Base-by-base conservation (phyloP, 495 filamentous ascomycete species). In the Poronia punctata region DNA sequence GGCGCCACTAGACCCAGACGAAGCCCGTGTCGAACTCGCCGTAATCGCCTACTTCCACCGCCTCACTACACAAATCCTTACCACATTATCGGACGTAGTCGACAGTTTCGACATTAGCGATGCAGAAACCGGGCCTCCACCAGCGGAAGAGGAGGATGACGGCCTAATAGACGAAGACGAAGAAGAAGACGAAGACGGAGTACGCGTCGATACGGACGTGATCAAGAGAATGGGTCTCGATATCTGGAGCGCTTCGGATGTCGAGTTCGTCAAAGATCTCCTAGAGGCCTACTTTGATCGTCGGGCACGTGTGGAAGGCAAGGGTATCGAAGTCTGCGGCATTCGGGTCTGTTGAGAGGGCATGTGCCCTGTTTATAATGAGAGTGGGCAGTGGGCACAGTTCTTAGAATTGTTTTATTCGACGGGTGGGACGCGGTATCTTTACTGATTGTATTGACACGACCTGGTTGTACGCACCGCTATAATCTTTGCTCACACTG, bases 21-120 rank as follows among this genome's bases (percentile, higher is more conserved):
- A 56, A 46, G 65, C 64, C 29, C 42, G 59, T 21, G 21, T 56
- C 25, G 87, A 92, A 57, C 78, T 90, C 51, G 80, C 84, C 3
- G 67, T 95, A 18, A 83, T 96, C 29, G 84, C 85, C 0, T 96
- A 92, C 59, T 98, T 98, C 67, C 92, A 94, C 57, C 78, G 87
- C 3, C 62, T 92, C 20, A 96, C 90, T 1, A 74, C 76, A 0
- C 68, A 78, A 34, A 70, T 93, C 21, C 62, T 98, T 30, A 67
- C 71, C 1, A 79, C 76, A 2, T 57, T 96, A 9, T 75, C 81
- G 0, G 80, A 85, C 32, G 72, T 87, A 9, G 69, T 84, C 14
- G 79, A 83, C 18, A 71, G 66, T 35, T 63, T 54, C 0, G 72
- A 74, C 37, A 75, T 79, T 4, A 67, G 72, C 22, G 66, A 66